phyloP scores from a whole-genome alignment of 2,329 filamentous ascomycete genomes.

The Sporothrix protearum region DNA sequence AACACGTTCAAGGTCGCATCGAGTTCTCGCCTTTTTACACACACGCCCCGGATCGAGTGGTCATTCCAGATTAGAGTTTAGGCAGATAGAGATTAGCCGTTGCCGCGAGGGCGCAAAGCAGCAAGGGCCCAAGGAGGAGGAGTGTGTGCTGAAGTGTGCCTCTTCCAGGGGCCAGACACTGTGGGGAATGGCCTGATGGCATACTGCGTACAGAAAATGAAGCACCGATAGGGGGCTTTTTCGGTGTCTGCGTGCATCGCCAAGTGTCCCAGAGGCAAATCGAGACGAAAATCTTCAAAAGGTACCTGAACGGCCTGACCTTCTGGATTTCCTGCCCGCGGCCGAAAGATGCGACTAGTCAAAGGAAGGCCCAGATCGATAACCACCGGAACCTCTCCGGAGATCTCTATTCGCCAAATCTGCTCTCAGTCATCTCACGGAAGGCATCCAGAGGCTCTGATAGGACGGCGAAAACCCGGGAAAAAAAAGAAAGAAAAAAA shows the following conservation, averaged over 20 bases:
- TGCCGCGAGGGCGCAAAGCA: neutral
- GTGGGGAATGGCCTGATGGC: neutral
- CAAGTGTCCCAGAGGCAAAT: neutral
- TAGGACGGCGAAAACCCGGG: neutral
- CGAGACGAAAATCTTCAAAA: neutral
- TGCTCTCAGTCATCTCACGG: constrained; percentile 1
- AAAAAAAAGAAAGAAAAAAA: neutral
- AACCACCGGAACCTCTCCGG: neutral
- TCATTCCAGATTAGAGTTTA: neutral
- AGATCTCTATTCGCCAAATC: neutral
- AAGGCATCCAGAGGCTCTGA: neutral
- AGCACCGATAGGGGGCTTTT: neutral
- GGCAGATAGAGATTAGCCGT: neutral
- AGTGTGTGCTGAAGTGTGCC: neutral
- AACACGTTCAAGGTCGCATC: neutral
- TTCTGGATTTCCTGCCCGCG: neutral
- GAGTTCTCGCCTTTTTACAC: neutral
- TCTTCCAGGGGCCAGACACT: neutral
- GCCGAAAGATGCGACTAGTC: neutral
- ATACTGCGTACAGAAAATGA: neutral
- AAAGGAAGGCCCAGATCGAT: neutral
- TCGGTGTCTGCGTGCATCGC: neutral
- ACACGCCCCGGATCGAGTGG: neutral
- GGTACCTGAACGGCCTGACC: neutral
- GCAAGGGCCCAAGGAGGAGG: neutral